phyloP scores from a whole-genome alignment of 257 asterid species.

The Primulina huaijiensis region DNA sequence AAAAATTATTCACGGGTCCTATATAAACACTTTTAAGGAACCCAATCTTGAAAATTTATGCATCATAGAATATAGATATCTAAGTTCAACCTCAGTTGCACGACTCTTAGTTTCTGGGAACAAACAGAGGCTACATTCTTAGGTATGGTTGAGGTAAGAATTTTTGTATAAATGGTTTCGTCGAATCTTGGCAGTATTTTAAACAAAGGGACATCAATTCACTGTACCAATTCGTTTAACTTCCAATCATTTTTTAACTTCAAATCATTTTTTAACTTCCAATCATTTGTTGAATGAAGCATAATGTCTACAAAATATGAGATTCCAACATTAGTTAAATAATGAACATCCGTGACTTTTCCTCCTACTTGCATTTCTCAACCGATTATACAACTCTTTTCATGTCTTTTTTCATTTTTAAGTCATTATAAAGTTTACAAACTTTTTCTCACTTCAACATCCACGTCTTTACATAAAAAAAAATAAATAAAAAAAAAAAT shows the following conservation, averaged over 20 bases:
- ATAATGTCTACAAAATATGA: constrained; percentile 5
- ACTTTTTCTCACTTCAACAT: no score
- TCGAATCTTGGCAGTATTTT: neutral
- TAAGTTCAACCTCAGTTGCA: no score
- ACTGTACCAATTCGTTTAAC: constrained; percentile 19
- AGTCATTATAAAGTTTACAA: constrained; percentile 18
- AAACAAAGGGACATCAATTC: neutral
- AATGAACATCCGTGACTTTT: constrained; percentile 34
- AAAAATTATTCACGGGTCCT: neutral
- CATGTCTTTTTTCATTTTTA: constrained; percentile 21
- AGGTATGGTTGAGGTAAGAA: neutral
- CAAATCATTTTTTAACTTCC: neutral
- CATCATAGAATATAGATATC: no score
- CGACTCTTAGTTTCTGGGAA: neutral
- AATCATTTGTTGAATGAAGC: no score
- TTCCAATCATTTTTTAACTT: constrained; percentile 26
- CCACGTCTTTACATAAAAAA: neutral
- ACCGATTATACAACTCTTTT: constrained; percentile 32
- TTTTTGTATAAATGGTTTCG: neutral
- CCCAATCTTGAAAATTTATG: neutral
- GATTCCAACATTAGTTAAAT: constrained; percentile 39
- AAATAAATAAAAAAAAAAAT: neutral
- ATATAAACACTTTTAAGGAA: neutral
- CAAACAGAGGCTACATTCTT: neutral
- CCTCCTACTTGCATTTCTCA: constrained; percentile 33